phyloP scores from a whole-genome alignment of 371 early-diverging fungal genomes.

The Mucor lusitanicus region DNA sequence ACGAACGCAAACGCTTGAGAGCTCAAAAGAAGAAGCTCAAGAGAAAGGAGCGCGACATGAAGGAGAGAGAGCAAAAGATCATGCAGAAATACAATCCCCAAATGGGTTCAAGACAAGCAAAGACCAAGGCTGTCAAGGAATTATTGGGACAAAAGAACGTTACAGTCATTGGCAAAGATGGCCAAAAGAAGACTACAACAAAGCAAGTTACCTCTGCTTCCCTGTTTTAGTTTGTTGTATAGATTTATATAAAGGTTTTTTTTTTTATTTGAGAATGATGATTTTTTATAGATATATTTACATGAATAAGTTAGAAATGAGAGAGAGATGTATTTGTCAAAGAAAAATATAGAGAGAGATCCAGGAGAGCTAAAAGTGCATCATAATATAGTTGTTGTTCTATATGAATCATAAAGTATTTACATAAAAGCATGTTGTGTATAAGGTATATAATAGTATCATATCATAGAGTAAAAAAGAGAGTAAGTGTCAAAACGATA shows the following conservation, averaged over 20 bases:
- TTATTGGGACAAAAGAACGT: constrained; percentile 69
- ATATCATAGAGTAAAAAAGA: neutral
- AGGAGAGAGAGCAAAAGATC: constrained; percentile 57
- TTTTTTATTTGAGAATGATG: neutral
- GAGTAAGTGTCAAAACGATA: neutral
- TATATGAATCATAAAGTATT: neutral
- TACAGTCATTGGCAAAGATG: constrained; percentile 62
- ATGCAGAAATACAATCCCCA: constrained; percentile 57
- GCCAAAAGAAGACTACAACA: constrained; percentile 43
- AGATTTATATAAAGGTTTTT: neutral
- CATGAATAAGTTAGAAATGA: neutral
- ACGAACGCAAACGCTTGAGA: constrained; percentile 71
- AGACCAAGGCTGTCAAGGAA: constrained; percentile 71
- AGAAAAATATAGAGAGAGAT: neutral
- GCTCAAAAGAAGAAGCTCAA: constrained; percentile 67
- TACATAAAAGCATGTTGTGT: neutral
- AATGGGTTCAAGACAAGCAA: constrained; percentile 55
- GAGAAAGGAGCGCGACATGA: constrained; percentile 58
- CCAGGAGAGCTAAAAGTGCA: neutral
- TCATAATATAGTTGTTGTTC: neutral
- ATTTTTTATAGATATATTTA: neutral
- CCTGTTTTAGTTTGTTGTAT: constrained; percentile 24
- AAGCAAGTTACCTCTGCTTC: constrained; percentile 33
- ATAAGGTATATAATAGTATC: neutral
- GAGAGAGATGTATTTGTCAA: neutral